Conservation (phyloP, 495 filamentous ascomycete species). For the Neurospora tetrasperma region DNA sequence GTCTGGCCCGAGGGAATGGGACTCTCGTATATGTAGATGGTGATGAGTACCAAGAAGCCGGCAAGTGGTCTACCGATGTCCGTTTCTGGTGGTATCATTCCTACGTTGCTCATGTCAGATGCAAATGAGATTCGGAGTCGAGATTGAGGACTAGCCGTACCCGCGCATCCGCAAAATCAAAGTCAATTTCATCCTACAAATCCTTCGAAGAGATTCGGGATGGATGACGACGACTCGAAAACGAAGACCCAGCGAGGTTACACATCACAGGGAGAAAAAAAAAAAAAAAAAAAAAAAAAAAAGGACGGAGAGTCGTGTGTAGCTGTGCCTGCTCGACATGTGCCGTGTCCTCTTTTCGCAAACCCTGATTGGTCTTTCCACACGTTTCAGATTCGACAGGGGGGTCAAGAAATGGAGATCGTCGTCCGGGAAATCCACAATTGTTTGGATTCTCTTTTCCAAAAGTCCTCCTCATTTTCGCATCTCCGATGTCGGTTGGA, state of each 20-base stretch:
- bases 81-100: neutral
- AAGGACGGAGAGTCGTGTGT: too few species aligned
- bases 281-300: too few species aligned
- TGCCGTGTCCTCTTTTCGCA: too few species aligned
- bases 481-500: neutral
- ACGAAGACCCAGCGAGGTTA: neutral
- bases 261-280: too few species aligned
- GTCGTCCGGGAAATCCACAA: neutral
- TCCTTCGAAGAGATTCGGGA: neutral
- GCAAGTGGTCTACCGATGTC: neutral
- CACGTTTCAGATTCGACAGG: slow-evolving; percentile 17
- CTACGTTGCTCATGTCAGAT: neutral
- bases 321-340: too few species aligned
- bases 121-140: neutral
- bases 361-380: too few species aligned
- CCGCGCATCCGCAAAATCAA: neutral
- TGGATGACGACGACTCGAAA: neutral
- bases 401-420: slow-evolving; percentile 11
- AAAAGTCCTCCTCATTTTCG: neutral
- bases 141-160: neutral
- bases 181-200: neutral
- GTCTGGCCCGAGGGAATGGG: neutral
- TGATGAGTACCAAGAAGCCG: neutral
- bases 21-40: neutral
- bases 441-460: too few species aligned